Evolutionary conservation across 1,284 basidiomycete species (phyloP), one percentile per base, ranked within the genome.

Genomic region (Cystobasidiaceae sp.): DNA sequence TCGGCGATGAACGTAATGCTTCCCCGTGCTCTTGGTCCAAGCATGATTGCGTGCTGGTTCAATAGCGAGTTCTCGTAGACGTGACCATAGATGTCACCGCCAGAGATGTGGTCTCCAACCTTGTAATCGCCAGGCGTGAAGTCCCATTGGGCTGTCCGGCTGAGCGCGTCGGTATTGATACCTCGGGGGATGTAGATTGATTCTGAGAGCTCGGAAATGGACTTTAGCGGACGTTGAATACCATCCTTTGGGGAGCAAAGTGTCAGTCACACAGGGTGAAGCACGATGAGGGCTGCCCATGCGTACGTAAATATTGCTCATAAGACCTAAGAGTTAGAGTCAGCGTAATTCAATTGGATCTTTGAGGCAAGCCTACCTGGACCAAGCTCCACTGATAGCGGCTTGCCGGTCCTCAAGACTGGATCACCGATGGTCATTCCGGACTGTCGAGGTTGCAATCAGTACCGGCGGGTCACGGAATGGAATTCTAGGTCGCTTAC

Each of bases 141-240:
- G 79, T 98, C 94, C 94, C 94, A 99, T 77, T 90, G 83, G 69
- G 93, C 79, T 34, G 82, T 82, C 61, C 94, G 87, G 78, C 93
- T 90, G 37, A 99, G 84, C 28, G 94, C 90, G 73, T 94, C 86
- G 28, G 94, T 98, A 79, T 97, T 97, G 79, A 99, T 97, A 71
- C 94, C 94, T 73, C 91, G 86, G 66, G 93, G 94, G 72, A 99
- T 98, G 80, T 99, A 99, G 74, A 99, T 98, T 27, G 92, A 94
- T 75, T 97, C 88, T 56, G 93, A 96, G 66, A 91, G 82, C 77
- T 97, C 90, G 85, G 93, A 90, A 72, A 98, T 99, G 37, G 87
- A 85, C 86, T 97, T 81, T 44, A 90, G 80, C 61, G 93, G 93
- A 74, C 93, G 86, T 79, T 97, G 93, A 75, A 96, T 96, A 74